Evolutionary conservation across 306 rosid species (phyloP), one percentile per base, ranked within the genome.

Genomic region (Quercus cerris): DNA sequence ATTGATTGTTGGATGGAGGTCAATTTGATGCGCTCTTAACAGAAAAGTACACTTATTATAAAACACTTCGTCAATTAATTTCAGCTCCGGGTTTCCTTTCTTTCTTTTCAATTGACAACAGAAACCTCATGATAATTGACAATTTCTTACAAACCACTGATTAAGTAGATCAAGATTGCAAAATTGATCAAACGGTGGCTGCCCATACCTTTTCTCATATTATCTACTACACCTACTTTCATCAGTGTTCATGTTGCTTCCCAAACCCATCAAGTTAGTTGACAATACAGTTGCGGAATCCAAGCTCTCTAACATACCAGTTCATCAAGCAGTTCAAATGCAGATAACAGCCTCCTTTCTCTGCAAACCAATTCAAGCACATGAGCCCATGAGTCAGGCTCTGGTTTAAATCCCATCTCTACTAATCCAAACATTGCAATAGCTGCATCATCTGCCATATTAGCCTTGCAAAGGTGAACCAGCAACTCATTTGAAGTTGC

Each of bases 401-500:
- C 82, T 22, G 97, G 97, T 82, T 78, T 87, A 82, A 94, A 90
- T 19, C 97, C 97, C 91, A 83, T 83, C 61, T 86, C 95, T 66
- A 87, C 70, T 84, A 94, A 85, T 76, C 79, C 89, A 80, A 87
- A 71, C 58, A 92, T 83, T 59, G 90, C 87, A 61, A 31, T 19
- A 51, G 82, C 87, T 62, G 95, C 98, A 77, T 77, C 90, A 51
- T 87, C 90, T n/a, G 58, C 88, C 97, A 89, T 91, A 51, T 89
- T 91, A 5, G 87, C 92, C 71, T 86, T 81, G 78, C 97, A 91
- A 78, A 92, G 90, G 81, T 85, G 63, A 72, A 88, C 87, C 78
- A 94, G 82, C 83, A 90, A 76, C 72, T 85, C 91, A 81, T 94
- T 94, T 61, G 97, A 92, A 79, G 97, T 89, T 55, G 92, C 97